Evolutionary conservation across 2,329 filamentous ascomycete species (phyloP), one percentile per base, ranked within the genome.

Genomic region (Trichoderma endophyticum): DNA sequence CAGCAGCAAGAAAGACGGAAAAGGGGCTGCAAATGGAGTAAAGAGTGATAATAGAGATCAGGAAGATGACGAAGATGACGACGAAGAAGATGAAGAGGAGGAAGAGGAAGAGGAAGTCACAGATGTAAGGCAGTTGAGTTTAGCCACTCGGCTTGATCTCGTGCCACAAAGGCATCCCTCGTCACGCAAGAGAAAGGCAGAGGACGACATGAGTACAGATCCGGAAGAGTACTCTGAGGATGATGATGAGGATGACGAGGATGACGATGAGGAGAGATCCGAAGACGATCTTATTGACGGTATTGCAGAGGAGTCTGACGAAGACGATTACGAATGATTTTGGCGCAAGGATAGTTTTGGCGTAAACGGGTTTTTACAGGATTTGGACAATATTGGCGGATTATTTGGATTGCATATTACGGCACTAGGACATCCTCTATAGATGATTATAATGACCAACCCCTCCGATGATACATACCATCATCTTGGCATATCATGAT

Each of bases 231-330:
- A 32, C 14, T 24, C 48, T 1, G 75, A 76, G 3, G 73, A 74
- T 2, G 77, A 74, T 0, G 77, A 74, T 0, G 74, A 75, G 0
- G 56, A 62, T 4, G 66, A 60, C 4, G 74, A 74, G 0, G 75
- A 77, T 1, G 76, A 77, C 0, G 76, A 78, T 0, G 74, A 76
- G 0, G 76, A 76, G 6, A 76, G 76, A 1, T 76, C 73, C 32
- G 74, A 73, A 56, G 72, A 77, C 21, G 79, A 75, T 1, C 75
- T 81, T 30, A 73, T 82, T 7, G 75, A 78, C 59, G 74, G 75
- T 21, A 80, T 82, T 79, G 81, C 81, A 0, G 80, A 78, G 2
- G 81, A 82, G 36, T 77, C 78, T 1, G 78, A 79, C 2, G 78
- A 76, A 8, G 77, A 76, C n/a, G 76, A 59, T 21, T 30, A 51